phyloP scores from a whole-genome alignment of 164 flowering plant species.

The Sextonia rubra region DNA sequence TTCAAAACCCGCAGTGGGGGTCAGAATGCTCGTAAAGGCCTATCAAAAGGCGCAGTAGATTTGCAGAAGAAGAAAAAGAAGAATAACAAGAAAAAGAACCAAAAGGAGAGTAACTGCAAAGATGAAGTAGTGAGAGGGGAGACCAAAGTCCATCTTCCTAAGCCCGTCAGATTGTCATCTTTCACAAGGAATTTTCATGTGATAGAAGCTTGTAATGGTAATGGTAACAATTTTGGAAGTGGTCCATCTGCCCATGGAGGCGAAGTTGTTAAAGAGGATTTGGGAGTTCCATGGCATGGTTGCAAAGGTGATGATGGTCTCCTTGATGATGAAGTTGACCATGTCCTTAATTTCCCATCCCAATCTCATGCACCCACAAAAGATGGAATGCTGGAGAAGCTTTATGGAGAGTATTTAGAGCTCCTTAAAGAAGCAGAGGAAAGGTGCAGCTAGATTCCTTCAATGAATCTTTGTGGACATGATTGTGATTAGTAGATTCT shows the following conservation, averaged over 20 bases:
- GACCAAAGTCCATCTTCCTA: conserved; percentile 16
- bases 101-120: conserved; percentile 1
- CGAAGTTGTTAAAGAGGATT: conserved; percentile 1
- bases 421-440: conserved; percentile 28
- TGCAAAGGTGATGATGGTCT: background rate
- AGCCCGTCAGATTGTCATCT: conserved; percentile 15
- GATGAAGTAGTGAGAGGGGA: conserved; percentile 1
- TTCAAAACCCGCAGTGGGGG: conserved; percentile 30
- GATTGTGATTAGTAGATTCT: background rate
- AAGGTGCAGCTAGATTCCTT: conserved; percentile 25
- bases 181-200: background rate
- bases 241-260: background rate
- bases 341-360: conserved; percentile 14
- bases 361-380: conserved; percentile 6
- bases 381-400: conserved; percentile 28
- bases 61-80: conserved; percentile 13
- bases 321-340: conserved; percentile 6
- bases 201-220: background rate
- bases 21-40: conserved; percentile 18
- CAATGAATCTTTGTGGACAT: conserved; percentile 29
- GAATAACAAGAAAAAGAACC: background rate
- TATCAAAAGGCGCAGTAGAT: background rate
- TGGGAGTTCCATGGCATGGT: conserved; percentile 9
- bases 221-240: background rate
- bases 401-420: conserved; percentile 48